Evolutionary conservation across 768 basidiomycete species (phyloP), one percentile per base, ranked within the genome.

Genomic region (Pholiota conissans): DNA sequence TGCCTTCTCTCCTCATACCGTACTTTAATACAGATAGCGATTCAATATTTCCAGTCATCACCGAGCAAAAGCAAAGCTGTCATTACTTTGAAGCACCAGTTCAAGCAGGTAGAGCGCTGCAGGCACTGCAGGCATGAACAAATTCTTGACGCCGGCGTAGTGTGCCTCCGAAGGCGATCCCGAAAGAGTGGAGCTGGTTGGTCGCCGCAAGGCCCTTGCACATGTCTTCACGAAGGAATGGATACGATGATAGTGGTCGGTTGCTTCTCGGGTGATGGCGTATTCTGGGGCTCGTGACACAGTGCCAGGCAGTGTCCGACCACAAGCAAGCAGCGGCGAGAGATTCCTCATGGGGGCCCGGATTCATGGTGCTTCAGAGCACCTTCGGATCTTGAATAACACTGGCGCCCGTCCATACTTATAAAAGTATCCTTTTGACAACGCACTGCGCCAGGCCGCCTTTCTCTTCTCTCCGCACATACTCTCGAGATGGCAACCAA

Each of bases 401-500:
- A 46, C 52, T 45, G 45, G 39, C 49, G 34, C 27, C 28, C 50
- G 29, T 56, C 51, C 49, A 63, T 52, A 60, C 30, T 55, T 52
- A 46, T 13, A 24, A 49, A 28, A 45, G 42, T 45, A 22, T 22
- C 18, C 42, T 45, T 29, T n/a, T 34, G 49, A 20, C 30, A 50
- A 50, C 49, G 16, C 49, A 50, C 27, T 30, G 28, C 30, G 27
- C 24, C 49, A 16, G 20, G 39, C 13, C 9, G 16, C 24, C 27
- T 16, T 27, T 18, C 56, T 29, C 48, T 50, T 52, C 51, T 45
- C 39, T 55, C 37, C 58, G 61, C 58, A n/a, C 45, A 30, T 24
- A 39, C 22, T 55, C 52, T 34, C 52, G 35, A 47, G 24, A 76
- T 76, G 74, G 56, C 68, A 48, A 65, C 63, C 37, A 63, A 69